Base-by-base conservation (phyloP, 1,284 basidiomycete genomes). In the Kalmanozyma brasiliensis region DNA sequence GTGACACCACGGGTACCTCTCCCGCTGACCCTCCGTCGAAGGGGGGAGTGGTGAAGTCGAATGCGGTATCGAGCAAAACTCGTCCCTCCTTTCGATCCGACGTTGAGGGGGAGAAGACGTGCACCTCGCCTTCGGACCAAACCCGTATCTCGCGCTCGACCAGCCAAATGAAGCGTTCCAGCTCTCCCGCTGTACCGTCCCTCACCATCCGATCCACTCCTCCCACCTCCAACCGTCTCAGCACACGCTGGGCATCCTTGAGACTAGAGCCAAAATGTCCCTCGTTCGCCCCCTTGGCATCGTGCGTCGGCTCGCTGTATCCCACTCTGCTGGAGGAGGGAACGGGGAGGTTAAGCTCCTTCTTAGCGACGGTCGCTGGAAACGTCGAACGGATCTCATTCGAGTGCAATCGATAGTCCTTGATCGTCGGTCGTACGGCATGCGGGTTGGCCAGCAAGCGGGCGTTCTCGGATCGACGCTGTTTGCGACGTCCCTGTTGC, bases 241-340 rank as follows among this genome's bases (percentile, higher is more conserved):
- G 49, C 10, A 76, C 63, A 3, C 52, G 46, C 29, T 73, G 78
- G 3, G 78, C 78, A 29, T 79, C 74, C 2, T 43, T 40, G 11
- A 77, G 29, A 14, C 56, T 63, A 32, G 70, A 70, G 0, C 69
- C 67, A 35, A 78, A 78, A 9, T 77, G 70, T 9, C 78, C 78
- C 29, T 55, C 49, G 6, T 51, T 56, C 1, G 77, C 71, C 3
- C 45, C 58, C 3, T 32, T 7, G 2, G 68, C 36, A 19, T 76
- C 71, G 36, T 64, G 49, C 0, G 5, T 17, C 2, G 75, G 65
- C 19, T 57, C 51, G 3, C 47, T 45, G 11, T 61, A 53, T 1
- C 49, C 38, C 5, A 49, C 42, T 14, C 17, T 11, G 24, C 52
- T 52, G 13, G 20, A 19, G 0, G 40, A 20, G 0, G 67, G 67